phyloP scores from a whole-genome alignment of 2,329 filamentous ascomycete genomes.

The Diaporthe citriasiana region DNA sequence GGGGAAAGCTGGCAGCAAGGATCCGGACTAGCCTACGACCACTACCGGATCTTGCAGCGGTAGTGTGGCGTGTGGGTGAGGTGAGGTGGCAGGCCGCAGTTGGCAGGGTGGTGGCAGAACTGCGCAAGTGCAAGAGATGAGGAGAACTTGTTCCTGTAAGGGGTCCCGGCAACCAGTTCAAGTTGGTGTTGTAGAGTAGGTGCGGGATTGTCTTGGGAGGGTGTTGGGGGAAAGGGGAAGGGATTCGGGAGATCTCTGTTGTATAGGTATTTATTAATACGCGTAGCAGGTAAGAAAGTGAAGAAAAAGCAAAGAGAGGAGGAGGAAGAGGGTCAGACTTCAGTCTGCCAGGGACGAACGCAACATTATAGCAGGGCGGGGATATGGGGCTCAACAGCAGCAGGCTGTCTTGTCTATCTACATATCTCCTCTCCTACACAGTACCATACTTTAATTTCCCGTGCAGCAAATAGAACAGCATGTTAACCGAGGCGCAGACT shows the following conservation, averaged over 20 bases:
- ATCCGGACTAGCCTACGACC: constrained; percentile 21
- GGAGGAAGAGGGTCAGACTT: neutral
- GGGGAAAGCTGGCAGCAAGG: neutral
- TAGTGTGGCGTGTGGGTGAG: constrained; percentile 23
- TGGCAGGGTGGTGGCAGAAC: neutral
- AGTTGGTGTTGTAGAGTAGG: neutral
- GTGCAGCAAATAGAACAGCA: neutral
- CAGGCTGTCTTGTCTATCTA: neutral
- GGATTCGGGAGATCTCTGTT: constrained; percentile 10
- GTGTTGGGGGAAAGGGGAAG: constrained; percentile 9
- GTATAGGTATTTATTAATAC: constrained; percentile 27
- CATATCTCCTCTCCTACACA: neutral
- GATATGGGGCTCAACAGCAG: neutral
- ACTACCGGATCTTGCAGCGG: constrained; percentile 35
- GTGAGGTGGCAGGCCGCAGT: constrained; percentile 12
- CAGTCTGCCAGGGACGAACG: constrained; percentile 12
- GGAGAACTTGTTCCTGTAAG: neutral
- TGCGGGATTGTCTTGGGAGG: neutral
- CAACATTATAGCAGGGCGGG: constrained; percentile 15
- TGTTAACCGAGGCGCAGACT: constrained; percentile 2
- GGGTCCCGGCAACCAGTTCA: constrained; percentile 27
- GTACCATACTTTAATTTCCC: neutral
- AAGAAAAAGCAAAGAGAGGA: neutral
- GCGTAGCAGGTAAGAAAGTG: constrained; percentile 1
- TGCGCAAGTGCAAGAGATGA: neutral